Evolutionary conservation across 2,329 filamentous ascomycete genomes (phyloP).

Genomic region (Aspergillus floridensis): DNA sequence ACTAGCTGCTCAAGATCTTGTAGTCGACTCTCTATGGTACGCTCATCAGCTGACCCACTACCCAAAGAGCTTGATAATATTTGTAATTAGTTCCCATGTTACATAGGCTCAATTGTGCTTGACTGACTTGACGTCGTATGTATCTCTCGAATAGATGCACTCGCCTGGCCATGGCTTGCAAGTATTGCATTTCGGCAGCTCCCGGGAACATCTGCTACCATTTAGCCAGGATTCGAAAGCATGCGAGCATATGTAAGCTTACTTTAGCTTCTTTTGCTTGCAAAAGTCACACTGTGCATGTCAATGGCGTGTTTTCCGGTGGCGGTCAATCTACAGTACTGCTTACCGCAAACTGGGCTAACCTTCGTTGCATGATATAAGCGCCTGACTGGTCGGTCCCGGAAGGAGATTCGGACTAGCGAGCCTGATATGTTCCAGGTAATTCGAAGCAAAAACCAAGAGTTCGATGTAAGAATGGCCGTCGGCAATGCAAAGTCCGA

Average conservation of each 20-base stretch:
- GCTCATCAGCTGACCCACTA: background rate
- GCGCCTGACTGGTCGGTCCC: no score
- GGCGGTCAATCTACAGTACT: no score
- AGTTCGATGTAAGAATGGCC: no score
- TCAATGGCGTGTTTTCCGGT: background rate
- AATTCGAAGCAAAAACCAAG: no score
- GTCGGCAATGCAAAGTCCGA: no score
- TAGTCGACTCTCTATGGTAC: background rate
- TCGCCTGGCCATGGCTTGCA: conserved; percentile 16
- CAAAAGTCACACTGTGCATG: conserved; percentile 1
- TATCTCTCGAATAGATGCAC: conserved; percentile 13
- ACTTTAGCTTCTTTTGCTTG: conserved; percentile 14
- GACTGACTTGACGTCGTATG: background rate
- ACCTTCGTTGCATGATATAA: no score
- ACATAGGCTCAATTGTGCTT: background rate
- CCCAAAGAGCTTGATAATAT: background rate
- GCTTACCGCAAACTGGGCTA: conserved; percentile 3
- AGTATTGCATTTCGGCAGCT: conserved; percentile 14
- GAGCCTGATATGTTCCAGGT: no score
- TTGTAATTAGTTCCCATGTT: background rate
- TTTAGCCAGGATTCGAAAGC: background rate
- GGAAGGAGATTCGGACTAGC: no score
- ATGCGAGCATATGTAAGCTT: background rate
- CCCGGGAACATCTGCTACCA: conserved; percentile 10
- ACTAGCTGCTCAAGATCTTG: background rate